Evolutionary conservation across 1,284 basidiomycete genomes (phyloP).

Genomic region (Tremellales sp.): DNA sequence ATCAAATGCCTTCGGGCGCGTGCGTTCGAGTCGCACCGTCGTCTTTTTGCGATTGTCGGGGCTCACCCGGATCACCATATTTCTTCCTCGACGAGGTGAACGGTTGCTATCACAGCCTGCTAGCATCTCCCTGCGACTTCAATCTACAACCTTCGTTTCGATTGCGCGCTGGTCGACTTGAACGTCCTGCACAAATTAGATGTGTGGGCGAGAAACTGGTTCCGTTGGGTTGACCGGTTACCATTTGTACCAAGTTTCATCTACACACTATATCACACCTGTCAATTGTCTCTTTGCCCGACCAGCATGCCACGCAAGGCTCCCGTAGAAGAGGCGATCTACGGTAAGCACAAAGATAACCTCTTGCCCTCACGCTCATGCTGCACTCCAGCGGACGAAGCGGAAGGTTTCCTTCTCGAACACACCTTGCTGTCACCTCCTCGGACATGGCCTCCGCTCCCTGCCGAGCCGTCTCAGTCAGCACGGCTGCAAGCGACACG

Average conservation of each 20-base stretch:
- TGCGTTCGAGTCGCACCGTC: too few species aligned
- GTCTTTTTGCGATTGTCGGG: too few species aligned
- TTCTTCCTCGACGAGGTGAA: too few species aligned
- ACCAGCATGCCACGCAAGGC: slow-evolving; percentile 23
- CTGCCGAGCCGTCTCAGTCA: slow-evolving; percentile 10
- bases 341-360: slow-evolving; percentile 14
- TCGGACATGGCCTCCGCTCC: slow-evolving; percentile 30
- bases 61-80: too few species aligned
- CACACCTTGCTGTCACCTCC: slow-evolving; percentile 35
- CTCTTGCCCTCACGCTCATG: background rate
- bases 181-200: too few species aligned
- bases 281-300: background rate
- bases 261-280: background rate
- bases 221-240: too few species aligned
- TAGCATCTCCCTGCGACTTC: too few species aligned
- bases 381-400: slow-evolving; percentile 30
- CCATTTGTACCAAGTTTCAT: background rate
- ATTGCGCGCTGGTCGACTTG: too few species aligned
- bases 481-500: slow-evolving; percentile 14
- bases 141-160: too few species aligned
- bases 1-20: too few species aligned
- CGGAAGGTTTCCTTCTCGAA: slow-evolving; percentile 36
- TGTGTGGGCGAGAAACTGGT: too few species aligned
- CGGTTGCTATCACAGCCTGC: too few species aligned
- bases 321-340: slow-evolving; percentile 20